Evolutionary conservation across 306 rosid genomes (phyloP).

Genomic region (Adenanthera pavonina): DNA sequence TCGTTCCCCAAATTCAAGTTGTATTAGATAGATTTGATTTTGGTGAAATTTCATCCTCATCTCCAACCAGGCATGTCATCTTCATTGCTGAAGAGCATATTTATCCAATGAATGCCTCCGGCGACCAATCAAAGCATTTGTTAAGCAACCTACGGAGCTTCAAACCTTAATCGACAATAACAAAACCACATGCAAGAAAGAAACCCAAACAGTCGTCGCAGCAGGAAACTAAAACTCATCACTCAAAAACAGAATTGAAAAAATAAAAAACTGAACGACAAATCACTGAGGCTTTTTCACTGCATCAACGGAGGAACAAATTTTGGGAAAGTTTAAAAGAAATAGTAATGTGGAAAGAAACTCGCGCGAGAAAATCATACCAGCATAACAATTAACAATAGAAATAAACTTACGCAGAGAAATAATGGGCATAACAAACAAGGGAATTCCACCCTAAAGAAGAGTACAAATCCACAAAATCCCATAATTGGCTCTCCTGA

Average conservation of each 20-base stretch:
- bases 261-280: background rate
- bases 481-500: constrained; percentile 53
- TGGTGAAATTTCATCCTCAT: background rate
- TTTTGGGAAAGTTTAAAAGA: background rate
- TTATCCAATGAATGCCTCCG: constrained; percentile 13
- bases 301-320: background rate
- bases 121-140: constrained; percentile 26
- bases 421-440: constrained; percentile 79
- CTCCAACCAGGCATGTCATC: constrained; percentile 8
- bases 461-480: constrained; percentile 70
- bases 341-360: constrained; percentile 4
- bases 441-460: constrained; percentile 90
- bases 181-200: background rate
- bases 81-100: constrained; percentile 1
- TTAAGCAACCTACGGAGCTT: background rate
- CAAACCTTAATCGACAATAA: background rate
- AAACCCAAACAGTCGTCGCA: background rate
- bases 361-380: background rate
- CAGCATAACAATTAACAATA: background rate
- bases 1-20: constrained; percentile 13
- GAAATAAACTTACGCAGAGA: constrained; percentile 66
- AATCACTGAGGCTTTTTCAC: background rate
- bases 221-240: background rate
- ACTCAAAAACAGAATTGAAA: background rate
- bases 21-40: constrained; percentile 22